Evolutionary conservation across 2,329 filamentous ascomycete species (phyloP), one percentile per base, ranked within the genome.

Genomic region (Penicillium fuscoglaucum): DNA sequence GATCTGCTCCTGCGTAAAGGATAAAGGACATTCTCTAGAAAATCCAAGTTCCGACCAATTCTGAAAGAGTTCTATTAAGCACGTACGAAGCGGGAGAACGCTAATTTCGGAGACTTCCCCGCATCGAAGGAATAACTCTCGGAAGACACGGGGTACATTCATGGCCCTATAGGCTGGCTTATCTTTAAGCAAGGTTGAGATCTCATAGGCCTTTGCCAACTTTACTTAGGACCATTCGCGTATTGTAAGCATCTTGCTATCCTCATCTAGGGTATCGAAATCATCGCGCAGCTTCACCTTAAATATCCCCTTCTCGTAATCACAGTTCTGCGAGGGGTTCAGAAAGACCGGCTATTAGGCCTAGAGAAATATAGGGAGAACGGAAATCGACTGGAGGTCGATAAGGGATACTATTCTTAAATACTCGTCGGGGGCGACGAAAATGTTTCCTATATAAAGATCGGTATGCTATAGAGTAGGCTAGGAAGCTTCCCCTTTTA

Each of bases 401-500:
- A 72, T 70, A 1, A 70, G 19, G 0, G 56, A 58, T n/a, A 58
- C 43, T 39, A 71, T 70, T 47, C n/a, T 37, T 37, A 63, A 62
- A 45, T 51, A 51, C 0, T 70, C 58, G 15, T 66, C 52, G 4
- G 62, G 44, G 10, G 63, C 57, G 24, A 71, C 66, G 44, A 67
- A 75, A 15, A 76, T 74, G 48, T 76, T 75, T 28, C 71, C 72
- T 67, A 73, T 67, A 28, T 68, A 62, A 35, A 69, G 59, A 55
- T 68, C 63, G 7, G 65, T 67, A 37, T 67, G 62, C 61, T 57
- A 67, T 37, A 69, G 24, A 15, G 64, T 70, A 39, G 69, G 67
- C 28, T 65, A 58, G 21, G 41, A 44, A 17, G 31, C 46, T 46
- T 59, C 31, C 29, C 28, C 35, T 24, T 33, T 33, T 2, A 67